A percentile compares a stretch with the other conserved stretches of the same genome.
phyloP scores from a whole-genome alignment of 306 rosid species.

The Citrullus mucosospermus region DNA sequence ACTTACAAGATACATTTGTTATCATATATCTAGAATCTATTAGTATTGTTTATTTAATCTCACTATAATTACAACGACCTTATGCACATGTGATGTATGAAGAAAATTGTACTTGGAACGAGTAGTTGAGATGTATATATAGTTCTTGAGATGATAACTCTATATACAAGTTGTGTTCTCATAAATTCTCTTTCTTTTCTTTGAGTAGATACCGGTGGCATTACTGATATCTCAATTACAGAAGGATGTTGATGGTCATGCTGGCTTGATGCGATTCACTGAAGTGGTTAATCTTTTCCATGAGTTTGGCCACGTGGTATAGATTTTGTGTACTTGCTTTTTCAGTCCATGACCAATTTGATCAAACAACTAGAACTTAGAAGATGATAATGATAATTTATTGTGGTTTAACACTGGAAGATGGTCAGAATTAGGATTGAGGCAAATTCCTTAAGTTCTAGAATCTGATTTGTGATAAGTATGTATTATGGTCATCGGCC shows the following conservation, averaged over 20 bases:
- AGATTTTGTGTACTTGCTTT: slow-evolving; percentile 13
- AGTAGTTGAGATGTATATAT: not conserved
- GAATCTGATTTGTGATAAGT: not conserved
- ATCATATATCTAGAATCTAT: not conserved
- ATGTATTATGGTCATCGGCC: not conserved
- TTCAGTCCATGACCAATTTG: not conserved
- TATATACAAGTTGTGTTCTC: not conserved
- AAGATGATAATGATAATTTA: not conserved
- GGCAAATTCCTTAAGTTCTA: not conserved
- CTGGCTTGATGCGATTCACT: slow-evolving; percentile 74
- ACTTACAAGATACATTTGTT: not conserved
- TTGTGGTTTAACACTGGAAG: not conserved
- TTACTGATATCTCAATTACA: slow-evolving; percentile 59
- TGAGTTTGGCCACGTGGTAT: slow-evolving; percentile 98
- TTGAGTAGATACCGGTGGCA: slow-evolving; percentile 62
- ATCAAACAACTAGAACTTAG: not conserved
- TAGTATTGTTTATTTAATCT: not conserved
- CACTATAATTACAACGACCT: not conserved
- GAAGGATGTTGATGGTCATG: slow-evolving; percentile 39
- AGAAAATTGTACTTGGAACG: not conserved
- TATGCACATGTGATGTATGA: not conserved
- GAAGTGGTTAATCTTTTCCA: slow-evolving; percentile 90
- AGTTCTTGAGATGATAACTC: not conserved
- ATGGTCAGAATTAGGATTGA: not conserved
- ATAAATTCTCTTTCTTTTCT: slow-evolving; percentile 5